Base-by-base conservation (phyloP, 176 grass and related monocot genomes). In the Calamus simplicifolius region DNA sequence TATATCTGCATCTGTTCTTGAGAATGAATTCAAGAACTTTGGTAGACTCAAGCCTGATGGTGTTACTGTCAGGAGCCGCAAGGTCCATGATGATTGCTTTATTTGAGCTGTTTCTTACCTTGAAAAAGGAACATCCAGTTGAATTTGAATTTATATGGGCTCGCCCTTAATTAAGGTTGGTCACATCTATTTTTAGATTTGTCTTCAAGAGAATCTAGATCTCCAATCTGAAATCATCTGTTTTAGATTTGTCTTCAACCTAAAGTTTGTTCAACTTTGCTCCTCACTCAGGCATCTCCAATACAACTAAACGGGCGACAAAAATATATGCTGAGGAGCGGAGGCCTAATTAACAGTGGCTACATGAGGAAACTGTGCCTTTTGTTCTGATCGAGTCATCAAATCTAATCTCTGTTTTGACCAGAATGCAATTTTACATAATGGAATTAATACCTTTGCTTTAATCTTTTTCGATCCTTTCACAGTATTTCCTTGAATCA, bases 261-360 rank as follows among this genome's bases (percentile, higher is more conserved):
- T 43, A 43, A 13, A 43, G 35, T 7, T 38, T 43, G 35, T 43
- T 43, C 35, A 43, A 43, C 35, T 43, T 43, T 2, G 12, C 35
- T 43, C 10, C 12, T 43, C 35, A 3, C 77, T 27, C 62, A 95
- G 89, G 89, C 85, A 56, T 75, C 89, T 23, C 82, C 85, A 27
- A 69, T 95, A 66, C 75, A 85, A 63, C 80, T 95, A 80, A 88
- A 86, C 14, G 85, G 89, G 16, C 74, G 85, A n/a, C 68, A 85
- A 77, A n/a, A n/a, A 82, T 95, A 76, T 88, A 95, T 78, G 89
- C 89, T 4, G 89, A 95, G 79, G 85, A 95, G 69, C 69, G 89
- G 72, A 95, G 77, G 28, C 82, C 79, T n/a, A n/a, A n/a, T n/a
- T 78, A 88, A 85, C 72, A 89, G 78, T 58, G 21, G 21, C 21